Base-by-base conservation (phyloP, 805 yeast species). In the Tetrapisispora nanseiensis region DNA sequence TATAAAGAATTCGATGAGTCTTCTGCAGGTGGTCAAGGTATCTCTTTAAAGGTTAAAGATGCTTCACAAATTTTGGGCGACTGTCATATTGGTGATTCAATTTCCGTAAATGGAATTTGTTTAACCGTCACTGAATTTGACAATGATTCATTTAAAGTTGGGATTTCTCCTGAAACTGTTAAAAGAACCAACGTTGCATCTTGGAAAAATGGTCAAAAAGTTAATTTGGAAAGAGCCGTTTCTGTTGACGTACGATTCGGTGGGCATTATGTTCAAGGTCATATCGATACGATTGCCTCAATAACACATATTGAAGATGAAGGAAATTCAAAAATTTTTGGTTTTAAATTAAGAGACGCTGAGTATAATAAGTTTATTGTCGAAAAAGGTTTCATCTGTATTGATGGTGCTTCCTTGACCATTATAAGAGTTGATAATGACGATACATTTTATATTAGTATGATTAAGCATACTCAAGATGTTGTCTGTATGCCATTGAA, bases 221-320 rank as follows among this genome's bases (percentile, higher is more conserved):
- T 92, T 18, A 90, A 92, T 59, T 68, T 90, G 47, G 99, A 92
- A 62, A 71, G 99, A 45, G 99, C 99, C 0, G 86, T 92, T 26
- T 70, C 68, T 3, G 61, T 55, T 38, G 86, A 84, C 41, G 85
- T 79, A 6, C 70, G 98, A 48, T 77, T 89, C 55, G 99, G 99
- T 20, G 99, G 99, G 1, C 99, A 92, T 62, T 76, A 90, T 49
- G 99, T 92, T 2, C 98, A 92, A 56, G 99, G 98, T 6, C 99
- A 92, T 66, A 86, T 92, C 23, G 99, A 92, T 60, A 85, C 96
- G 0, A 72, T 81, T 28, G 96, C 96, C 2, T 62, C 59, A 28
- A 81, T 90, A 31, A 70, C 72, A 1, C 60, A 63, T 0, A 70
- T 63, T 22, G 62, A 50, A 9, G 65, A 74, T 1, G 97, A 89